Evolutionary conservation across 441 rosid species (phyloP).

Genomic region (Mallotus japonicus): DNA sequence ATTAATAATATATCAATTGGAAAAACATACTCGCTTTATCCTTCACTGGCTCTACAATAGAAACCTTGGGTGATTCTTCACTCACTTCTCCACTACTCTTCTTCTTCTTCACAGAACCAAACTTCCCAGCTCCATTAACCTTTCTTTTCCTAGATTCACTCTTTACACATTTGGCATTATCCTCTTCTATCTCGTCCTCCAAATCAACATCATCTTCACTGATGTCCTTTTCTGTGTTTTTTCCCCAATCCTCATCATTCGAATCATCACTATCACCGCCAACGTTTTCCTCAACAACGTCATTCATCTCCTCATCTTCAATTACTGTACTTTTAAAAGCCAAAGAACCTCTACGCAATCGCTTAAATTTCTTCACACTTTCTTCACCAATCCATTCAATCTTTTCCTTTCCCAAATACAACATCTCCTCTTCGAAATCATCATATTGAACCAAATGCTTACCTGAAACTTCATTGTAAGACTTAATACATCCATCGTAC

Average conservation of each 20-base stretch:
- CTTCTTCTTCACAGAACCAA: conserved; percentile 54
- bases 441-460: conserved; percentile 79
- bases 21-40: conserved; percentile 42
- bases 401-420: conserved; percentile 86
- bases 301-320: conserved; percentile 44
- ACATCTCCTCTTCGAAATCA: conserved; percentile 80
- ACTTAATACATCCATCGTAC: conserved; percentile 62
- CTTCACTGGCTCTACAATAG: conserved; percentile 45
- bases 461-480: conserved; percentile 39
- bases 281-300: conserved; percentile 31
- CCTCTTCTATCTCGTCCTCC: conserved; percentile 48
- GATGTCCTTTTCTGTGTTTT: conserved; percentile 43
- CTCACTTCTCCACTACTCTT: conserved; percentile 31
- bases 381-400: conserved; percentile 65
- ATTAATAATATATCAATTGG: not conserved
- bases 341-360: conserved; percentile 59
- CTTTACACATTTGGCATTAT: conserved; percentile 36
- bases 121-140: conserved; percentile 34
- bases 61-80: conserved; percentile 36
- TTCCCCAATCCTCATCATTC: conserved; percentile 83
- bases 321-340: conserved; percentile 46
- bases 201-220: conserved; percentile 56
- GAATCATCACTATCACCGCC: conserved; percentile 51
- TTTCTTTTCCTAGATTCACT: conserved; percentile 51
- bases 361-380: conserved; percentile 48